Evolutionary conservation across 768 basidiomycete genomes (phyloP), one percentile per base, ranked within the genome.

Genomic region (Boletus edulis): DNA sequence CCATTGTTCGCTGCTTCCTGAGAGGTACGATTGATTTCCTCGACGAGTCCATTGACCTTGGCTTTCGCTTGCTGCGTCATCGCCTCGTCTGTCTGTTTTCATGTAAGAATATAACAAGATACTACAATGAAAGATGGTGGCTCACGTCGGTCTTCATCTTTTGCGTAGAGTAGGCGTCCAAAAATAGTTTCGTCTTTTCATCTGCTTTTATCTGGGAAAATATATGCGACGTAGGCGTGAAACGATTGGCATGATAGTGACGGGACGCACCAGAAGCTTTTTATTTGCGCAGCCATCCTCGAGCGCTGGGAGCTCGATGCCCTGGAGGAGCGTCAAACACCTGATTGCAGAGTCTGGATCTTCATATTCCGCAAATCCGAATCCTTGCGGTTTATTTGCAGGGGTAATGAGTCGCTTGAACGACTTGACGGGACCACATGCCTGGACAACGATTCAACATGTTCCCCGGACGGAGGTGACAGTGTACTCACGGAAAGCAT

Each of bases 311-410:
- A 91, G 65, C 61, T 82, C 82, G 42, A 84, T 73, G 17, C 80
- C 77, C 64, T 89, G 84, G 58, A 91, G 73, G 56, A 89, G 76
- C 32, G 75, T 72, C 61, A 89, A 72, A 41, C 85, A 91, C 57
- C 95, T 80, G 57, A 95, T 73, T 4, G 97, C 94, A 56, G 88
- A 85, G 68, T 95, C 91, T 14, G 96, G 92, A 51, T 95, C 95
- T 68, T 95, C 91, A 67, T 83, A 98, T 70, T 96, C 91, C 46
- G 93, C 96, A 72, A 98, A 99, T 11, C 95, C 97, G 67, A 98
- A 98, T 3, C 93, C 94, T 75, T 95, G 91, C 7, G 95, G 90
- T 70, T 95, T 92, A 65, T 95, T 92, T 17, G 90, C 86, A 24
- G 94, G 91, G 2, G 94, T 95, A 44, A 91, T 90, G 22, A 95